These are phyloP conservation scores for Wallacemonas sp. DNA, from an alignment of 208 protist species.

Conservation along the genomic window DNA sequence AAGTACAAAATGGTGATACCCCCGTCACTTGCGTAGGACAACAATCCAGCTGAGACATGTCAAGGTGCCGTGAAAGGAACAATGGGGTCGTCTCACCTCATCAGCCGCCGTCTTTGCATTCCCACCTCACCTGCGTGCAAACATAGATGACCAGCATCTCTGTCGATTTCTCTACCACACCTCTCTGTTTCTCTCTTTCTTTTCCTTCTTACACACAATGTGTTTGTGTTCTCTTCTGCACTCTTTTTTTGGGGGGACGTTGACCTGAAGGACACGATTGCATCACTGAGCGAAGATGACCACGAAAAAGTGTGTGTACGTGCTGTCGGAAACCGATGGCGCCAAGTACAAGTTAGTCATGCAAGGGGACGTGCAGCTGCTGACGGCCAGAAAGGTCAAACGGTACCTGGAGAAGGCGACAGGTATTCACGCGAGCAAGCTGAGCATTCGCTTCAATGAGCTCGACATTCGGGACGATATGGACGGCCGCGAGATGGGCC, in stretches of 20 bases:
- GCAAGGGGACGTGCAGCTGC: constrained; percentile 50
- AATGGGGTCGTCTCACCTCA: too few species aligned
- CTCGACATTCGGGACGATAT: constrained; percentile 29
- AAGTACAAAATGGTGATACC: too few species aligned
- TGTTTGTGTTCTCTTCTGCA: constrained; percentile 1
- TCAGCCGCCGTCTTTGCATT: too few species aligned
- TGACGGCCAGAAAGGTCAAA: constrained; percentile 58
- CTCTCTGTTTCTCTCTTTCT: neutral
- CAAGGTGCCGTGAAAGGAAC: too few species aligned
- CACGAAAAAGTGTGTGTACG: constrained; percentile 33
- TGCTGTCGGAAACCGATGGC: constrained; percentile 72
- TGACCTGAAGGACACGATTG: too few species aligned
- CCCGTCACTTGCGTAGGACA: too few species aligned
- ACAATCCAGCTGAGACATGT: too few species aligned
- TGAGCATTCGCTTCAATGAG: constrained; percentile 58
- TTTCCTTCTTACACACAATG: neutral
- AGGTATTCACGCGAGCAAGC: constrained; percentile 33
- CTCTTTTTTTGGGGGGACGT: neutral
- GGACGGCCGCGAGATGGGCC: constrained; percentile 42
- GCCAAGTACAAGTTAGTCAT: constrained; percentile 84
- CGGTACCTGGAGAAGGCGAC: constrained; percentile 66
- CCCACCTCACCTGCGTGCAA: too few species aligned
- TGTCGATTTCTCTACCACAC: too few species aligned
- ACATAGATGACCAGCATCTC: too few species aligned
- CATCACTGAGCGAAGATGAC: too few species aligned